These are phyloP conservation scores for Didymella glomerata DNA, from an alignment of 2,329 filamentous ascomycete genomes.

Conservation along the genomic window DNA sequence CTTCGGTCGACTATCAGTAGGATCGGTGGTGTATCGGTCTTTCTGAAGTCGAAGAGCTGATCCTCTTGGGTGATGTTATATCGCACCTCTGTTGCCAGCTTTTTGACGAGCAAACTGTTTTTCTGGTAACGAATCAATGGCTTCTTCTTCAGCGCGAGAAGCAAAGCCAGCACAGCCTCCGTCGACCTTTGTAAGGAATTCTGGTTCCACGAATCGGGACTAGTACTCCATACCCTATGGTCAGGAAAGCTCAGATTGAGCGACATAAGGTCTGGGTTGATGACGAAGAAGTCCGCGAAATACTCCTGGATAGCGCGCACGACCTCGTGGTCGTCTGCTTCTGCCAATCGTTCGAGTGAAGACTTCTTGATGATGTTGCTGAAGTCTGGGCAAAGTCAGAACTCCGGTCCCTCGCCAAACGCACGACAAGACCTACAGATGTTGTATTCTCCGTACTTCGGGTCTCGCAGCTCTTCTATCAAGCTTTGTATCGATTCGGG, in stretches of 20 bases:
- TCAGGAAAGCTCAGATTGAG: conserved; percentile 76
- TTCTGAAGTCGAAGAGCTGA: conserved; percentile 94
- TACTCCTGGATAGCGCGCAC: conserved; percentile 94
- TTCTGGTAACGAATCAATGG: conserved; percentile 93
- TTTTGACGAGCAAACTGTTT: conserved; percentile 88
- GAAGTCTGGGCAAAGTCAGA: conserved; percentile 67
- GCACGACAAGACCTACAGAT: conserved; percentile 64
- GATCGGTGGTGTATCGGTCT: conserved; percentile 92
- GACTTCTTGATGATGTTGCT: conserved; percentile 99
- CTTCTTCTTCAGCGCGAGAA: conserved; percentile 94
- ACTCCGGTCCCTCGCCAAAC: background rate
- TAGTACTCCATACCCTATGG: conserved; percentile 80
- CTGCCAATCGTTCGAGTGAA: conserved; percentile 88
- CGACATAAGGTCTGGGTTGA: conserved; percentile 93
- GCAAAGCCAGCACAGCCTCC: conserved; percentile 83
- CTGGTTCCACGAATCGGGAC: conserved; percentile 87
- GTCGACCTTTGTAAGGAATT: conserved; percentile 86
- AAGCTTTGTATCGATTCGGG: conserved; percentile 91
- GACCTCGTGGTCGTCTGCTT: conserved; percentile 97
- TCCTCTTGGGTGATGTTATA: conserved; percentile 96
- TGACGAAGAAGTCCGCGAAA: conserved; percentile 93
- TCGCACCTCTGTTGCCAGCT: conserved; percentile 88
- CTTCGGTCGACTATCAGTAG: conserved; percentile 88
- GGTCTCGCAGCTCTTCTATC: conserved; percentile 93
- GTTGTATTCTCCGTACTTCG: conserved; percentile 97